Evolutionary conservation across 2,329 filamentous ascomycete species (phyloP).

Genomic region (Colletotrichum sp.): DNA sequence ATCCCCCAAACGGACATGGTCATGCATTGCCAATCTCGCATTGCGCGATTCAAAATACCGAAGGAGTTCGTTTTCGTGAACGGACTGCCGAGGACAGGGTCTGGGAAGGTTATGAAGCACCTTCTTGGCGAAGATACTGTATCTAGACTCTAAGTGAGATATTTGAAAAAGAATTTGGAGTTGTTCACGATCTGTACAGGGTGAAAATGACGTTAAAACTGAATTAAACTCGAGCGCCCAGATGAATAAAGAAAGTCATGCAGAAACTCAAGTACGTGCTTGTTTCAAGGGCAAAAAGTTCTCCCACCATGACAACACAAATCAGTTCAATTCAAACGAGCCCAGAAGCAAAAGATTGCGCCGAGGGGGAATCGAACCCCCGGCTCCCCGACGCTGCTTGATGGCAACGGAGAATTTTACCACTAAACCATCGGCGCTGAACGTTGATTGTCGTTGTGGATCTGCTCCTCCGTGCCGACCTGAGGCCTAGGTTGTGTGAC

Average conservation of each 20-base stretch:
- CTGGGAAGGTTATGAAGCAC: constrained; percentile 11
- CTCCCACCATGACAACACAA: background rate
- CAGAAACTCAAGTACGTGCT: background rate
- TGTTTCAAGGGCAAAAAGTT: background rate
- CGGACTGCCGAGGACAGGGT: constrained; percentile 3
- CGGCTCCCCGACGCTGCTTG: constrained; percentile 17
- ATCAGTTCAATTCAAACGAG: background rate
- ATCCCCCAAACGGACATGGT: background rate
- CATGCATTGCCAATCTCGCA: background rate
- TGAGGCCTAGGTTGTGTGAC: background rate
- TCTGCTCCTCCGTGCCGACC: accelerated
- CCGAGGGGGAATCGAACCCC: constrained; percentile 20
- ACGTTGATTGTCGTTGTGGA: background rate
- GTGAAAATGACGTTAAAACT: background rate
- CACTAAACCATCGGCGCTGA: constrained; percentile 19
- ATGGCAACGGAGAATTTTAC: constrained; percentile 21
- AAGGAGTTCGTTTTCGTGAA: constrained; percentile 1
- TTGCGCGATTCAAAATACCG: constrained; percentile 9
- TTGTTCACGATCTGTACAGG: background rate
- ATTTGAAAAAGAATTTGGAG: background rate
- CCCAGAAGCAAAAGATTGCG: background rate
- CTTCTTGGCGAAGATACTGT: background rate
- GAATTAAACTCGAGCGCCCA: background rate
- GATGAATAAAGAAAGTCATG: background rate
- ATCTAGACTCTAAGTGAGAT: background rate